phyloP scores from a whole-genome alignment of 257 asterid species.

The Salvia rosmarinus region DNA sequence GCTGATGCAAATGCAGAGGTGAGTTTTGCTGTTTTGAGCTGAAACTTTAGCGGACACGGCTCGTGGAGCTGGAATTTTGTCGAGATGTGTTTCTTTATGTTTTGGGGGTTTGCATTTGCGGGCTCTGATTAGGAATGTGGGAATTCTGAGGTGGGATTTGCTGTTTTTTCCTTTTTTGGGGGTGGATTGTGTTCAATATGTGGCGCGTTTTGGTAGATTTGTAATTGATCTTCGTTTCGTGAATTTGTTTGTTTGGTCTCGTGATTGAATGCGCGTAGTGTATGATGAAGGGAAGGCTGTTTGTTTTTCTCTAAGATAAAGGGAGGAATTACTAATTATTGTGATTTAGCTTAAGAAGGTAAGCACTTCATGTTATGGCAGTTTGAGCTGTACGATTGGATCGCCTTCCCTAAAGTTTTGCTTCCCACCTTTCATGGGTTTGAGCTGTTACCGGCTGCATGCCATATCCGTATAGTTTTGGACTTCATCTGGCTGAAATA shows the following conservation, averaged over 20 bases:
- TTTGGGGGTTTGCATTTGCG: conserved; percentile 23
- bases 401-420: conserved; percentile 9
- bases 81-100: not conserved
- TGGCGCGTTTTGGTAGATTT: conserved; percentile 25
- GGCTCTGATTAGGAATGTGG: conserved; percentile 35
- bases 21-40: conserved; percentile 8
- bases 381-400: conserved; percentile 18
- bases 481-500: too few species aligned
- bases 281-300: conserved; percentile 28
- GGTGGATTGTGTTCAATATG: conserved; percentile 6
- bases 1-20: conserved; percentile 45
- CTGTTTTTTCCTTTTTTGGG: conserved; percentile 18
- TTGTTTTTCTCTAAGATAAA: not conserved
- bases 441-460: too few species aligned
- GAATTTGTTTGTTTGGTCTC: not conserved
- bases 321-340: conserved; percentile 22
- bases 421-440: too few species aligned
- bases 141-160: conserved; percentile 34
- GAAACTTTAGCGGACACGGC: not conserved
- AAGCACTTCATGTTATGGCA: conserved; percentile 4
- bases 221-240: not conserved
- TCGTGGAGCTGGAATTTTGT: conserved; percentile 35
- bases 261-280: conserved; percentile 24
- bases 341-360: conserved; percentile 30
- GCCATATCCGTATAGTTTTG: too few species aligned